Percentiles rank a stretch among this genome's conserved stretches.
phyloP scores from a whole-genome alignment of 768 basidiomycete species.

The Russula compacta region DNA sequence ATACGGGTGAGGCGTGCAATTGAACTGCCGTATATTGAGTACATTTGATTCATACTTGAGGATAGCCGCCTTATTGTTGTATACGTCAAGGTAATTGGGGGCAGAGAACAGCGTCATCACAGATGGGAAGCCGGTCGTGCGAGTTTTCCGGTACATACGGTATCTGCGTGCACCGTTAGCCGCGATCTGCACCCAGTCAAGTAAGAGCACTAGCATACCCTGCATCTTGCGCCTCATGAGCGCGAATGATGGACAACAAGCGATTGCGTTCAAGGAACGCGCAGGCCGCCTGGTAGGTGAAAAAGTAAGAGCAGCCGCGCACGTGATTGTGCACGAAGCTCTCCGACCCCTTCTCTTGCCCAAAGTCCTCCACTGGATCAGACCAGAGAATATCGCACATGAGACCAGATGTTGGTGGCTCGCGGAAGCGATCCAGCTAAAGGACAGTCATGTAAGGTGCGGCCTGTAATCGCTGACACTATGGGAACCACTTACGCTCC shows the following conservation, averaged over 20 bases:
- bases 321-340: constrained; percentile 95
- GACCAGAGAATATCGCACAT: constrained; percentile 99
- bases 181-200: neutral
- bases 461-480: neutral
- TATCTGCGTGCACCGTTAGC: constrained; percentile 41
- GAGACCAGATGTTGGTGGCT: constrained; percentile 92
- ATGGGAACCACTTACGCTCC: constrained; percentile 45
- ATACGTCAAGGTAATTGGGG: constrained; percentile 96
- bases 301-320: constrained; percentile 94
- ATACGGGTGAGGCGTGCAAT: constrained; percentile 90
- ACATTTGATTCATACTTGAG: constrained; percentile 99
- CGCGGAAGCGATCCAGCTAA: constrained; percentile 95
- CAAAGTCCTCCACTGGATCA: constrained; percentile 96
- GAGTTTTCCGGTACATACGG: constrained; percentile 98
- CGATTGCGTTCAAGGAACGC: constrained; percentile 97
- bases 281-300: constrained; percentile 92
- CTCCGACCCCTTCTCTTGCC: constrained; percentile 84
- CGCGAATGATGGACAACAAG: constrained; percentile 90
- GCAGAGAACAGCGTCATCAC: constrained; percentile 99
- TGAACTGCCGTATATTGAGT: constrained; percentile 97
- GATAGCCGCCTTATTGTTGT: constrained; percentile 98
- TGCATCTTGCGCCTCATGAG: constrained; percentile 98
- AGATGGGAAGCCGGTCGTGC: constrained; percentile 95
- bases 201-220: constrained; percentile 43
- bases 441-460: neutral